phyloP scores from a whole-genome alignment of 805 yeast genomes.

The Kuraishia piskuri region DNA sequence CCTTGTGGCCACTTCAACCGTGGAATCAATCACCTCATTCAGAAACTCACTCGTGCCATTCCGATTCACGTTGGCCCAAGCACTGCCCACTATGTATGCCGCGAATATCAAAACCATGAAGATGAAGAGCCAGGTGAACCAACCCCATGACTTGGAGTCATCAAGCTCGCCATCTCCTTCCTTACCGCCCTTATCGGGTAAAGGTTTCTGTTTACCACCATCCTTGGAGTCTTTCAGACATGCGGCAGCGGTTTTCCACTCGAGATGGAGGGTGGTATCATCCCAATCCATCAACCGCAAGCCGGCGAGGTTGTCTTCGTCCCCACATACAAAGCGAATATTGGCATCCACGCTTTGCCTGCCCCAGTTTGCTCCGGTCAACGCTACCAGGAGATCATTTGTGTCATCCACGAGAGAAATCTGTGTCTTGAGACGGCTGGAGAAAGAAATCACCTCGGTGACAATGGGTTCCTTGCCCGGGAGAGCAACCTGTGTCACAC shows the following conservation, averaged over 20 bases:
- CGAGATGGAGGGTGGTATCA: constrained; percentile 20
- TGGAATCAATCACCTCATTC: constrained; percentile 63
- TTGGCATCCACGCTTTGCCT: constrained; percentile 37
- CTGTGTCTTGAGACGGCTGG: constrained; percentile 30
- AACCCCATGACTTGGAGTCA: constrained; percentile 59
- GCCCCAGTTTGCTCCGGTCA: constrained; percentile 69
- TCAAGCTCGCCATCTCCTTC: constrained; percentile 20
- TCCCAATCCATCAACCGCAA: constrained; percentile 28
- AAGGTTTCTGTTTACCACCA: constrained; percentile 22
- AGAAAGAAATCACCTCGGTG: constrained; percentile 57
- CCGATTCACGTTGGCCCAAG: constrained; percentile 68
- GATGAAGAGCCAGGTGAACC: constrained; percentile 77
- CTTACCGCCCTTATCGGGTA: constrained; percentile 19
- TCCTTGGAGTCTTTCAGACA: constrained; percentile 22
- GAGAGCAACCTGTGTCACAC: constrained; percentile 46
- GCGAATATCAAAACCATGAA: constrained; percentile 61
- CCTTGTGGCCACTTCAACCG: constrained; percentile 45
- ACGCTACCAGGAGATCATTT: constrained; percentile 25
- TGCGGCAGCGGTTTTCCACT: constrained; percentile 28
- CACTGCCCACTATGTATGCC: constrained; percentile 63
- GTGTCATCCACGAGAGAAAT: constrained; percentile 8
- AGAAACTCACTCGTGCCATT: constrained; percentile 67
- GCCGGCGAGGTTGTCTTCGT: constrained; percentile 13
- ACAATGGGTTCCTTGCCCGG: constrained; percentile 40
- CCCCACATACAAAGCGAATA: constrained; percentile 39